Base-by-base conservation (phyloP, 495 filamentous ascomycete genomes). In the Diplogelasinospora grovesii region DNA sequence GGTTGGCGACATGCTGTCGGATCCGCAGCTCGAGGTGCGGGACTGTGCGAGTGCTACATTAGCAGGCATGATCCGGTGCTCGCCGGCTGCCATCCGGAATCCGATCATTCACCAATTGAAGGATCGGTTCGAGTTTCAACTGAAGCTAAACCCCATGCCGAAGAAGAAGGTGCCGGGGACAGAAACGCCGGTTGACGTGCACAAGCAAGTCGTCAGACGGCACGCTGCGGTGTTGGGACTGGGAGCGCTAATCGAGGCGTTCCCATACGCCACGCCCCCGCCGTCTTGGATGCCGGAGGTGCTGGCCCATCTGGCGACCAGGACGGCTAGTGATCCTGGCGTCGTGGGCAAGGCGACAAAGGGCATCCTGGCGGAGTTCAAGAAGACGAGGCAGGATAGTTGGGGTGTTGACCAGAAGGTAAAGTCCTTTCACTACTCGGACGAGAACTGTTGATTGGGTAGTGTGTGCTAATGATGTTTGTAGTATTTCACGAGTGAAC, bases 381-480 rank as follows among this genome's bases (percentile, higher is more conserved):
- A 99, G 68, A 99, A 97, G 76, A 97, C 93, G 35, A 82, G 92
- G 61, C 93, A 97, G 64, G 92, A 99, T 73, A 99, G 90, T 50
- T 99, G 92, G 92, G 81, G 85, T 54, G 87, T 93, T 29, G 92
- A 99, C 73, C 82, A 93, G 42, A 97, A 94, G 85, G 92, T 95
- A 56, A 54, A 73, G 48, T 27, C n/a, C 4, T 22, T 15, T 21
- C 30, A 13, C 11, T 24, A 20, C 13, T 22, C 43, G 3, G 29
- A 16, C 4, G 15, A 5, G 15, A 7, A 19, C 5, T 18, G 3
- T 26, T 13, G 1, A 1, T 8, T 15, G 22, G 0, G 3, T 8
- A 5, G 5, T 8, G 18, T 13, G 21, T 20, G 43, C 39, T 46
- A 27, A 48, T 23, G 71, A 45, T 39, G 32, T 54, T 24, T 35